Evolutionary conservation across 495 filamentous ascomycete species (phyloP).

Genomic region (Penicillium paradoxum): DNA sequence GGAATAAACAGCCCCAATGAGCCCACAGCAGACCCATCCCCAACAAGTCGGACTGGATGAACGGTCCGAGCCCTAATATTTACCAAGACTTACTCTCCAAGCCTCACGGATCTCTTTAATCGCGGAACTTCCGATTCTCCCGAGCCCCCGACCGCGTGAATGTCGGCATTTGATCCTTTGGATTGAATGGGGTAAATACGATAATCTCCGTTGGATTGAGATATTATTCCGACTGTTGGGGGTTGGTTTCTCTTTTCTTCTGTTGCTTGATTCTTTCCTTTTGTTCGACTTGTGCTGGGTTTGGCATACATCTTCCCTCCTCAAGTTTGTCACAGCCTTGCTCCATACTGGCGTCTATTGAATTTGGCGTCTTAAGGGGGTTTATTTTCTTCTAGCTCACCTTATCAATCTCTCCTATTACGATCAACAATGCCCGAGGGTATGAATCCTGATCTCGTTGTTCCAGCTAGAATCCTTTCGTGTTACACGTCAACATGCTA

Average conservation of each 20-base stretch:
- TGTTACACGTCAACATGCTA: background rate
- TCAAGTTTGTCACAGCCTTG: no score
- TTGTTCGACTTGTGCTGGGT: background rate
- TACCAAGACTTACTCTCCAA: no score
- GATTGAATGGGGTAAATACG: background rate
- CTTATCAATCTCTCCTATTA: no score
- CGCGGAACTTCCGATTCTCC: constrained; percentile 21
- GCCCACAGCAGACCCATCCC: background rate
- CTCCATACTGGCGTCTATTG: no score
- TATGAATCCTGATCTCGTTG: no score
- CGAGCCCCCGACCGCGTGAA: constrained; percentile 13
- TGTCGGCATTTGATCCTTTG: background rate
- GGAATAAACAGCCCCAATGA: background rate
- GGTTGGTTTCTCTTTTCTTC: background rate
- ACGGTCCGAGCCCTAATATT: background rate
- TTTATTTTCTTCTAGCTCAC: no score
- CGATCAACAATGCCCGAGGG: no score
- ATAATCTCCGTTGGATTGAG: background rate
- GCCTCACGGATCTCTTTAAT: background rate
- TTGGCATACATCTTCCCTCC: no score
- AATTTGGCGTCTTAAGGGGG: no score
- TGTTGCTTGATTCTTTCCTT: background rate
- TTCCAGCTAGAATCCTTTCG: no score
- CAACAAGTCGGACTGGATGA: background rate
- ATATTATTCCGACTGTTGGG: background rate